Conservation (phyloP, 192 early-diverging fungal genomes). For the Tieghemiomyces parasiticus region DNA sequence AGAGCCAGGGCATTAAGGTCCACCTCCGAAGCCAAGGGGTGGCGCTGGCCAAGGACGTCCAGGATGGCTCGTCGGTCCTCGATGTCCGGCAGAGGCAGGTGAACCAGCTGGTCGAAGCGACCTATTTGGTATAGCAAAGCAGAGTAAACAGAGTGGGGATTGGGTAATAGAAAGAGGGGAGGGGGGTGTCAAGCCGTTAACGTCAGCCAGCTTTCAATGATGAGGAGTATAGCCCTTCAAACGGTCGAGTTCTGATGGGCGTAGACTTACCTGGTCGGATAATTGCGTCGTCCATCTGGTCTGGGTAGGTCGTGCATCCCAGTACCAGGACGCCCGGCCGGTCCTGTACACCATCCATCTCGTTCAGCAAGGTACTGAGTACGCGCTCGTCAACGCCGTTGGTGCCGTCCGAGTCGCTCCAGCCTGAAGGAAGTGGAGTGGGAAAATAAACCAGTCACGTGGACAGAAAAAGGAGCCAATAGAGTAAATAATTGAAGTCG, state of each 20-base stretch:
- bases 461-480: no score
- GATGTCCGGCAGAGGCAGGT: slow-evolving; percentile 39
- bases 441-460: no score
- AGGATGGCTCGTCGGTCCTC: slow-evolving; percentile 58
- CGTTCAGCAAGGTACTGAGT: slow-evolving; percentile 86
- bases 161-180: no score
- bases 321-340: slow-evolving; percentile 73
- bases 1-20: slow-evolving; percentile 18
- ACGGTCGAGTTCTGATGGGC: no score
- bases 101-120: slow-evolving; percentile 75
- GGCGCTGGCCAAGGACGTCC: slow-evolving; percentile 33
- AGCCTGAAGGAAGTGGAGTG: no score
- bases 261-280: slow-evolving; percentile 41
- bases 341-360: slow-evolving; percentile 94
- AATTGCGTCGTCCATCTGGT: slow-evolving; percentile 75
- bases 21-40: slow-evolving; percentile 39
- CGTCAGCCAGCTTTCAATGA: no score
- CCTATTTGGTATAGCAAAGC: slow-evolving; percentile 27
- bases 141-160: background rate
- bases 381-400: slow-evolving; percentile 82
- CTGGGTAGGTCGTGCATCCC: slow-evolving; percentile 81
- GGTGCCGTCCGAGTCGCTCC: slow-evolving; percentile 30
- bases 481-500: no score
- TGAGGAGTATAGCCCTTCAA: no score
- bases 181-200: no score